phyloP scores from a whole-genome alignment of 2,329 filamentous ascomycete species.

The Venturia effusa region DNA sequence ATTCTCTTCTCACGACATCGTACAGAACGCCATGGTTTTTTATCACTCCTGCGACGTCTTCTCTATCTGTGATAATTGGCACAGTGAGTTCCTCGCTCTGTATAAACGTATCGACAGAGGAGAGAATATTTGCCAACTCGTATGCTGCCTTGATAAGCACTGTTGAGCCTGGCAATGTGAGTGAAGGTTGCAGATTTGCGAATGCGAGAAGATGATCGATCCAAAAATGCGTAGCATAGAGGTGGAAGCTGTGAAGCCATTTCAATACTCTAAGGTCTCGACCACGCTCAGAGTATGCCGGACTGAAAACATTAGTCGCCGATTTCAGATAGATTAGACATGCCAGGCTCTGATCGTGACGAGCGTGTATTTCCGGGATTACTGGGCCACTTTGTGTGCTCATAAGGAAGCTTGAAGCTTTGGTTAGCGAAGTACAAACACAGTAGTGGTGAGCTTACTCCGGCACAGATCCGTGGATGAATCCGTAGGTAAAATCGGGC shows the following conservation, averaged over 20 bases:
- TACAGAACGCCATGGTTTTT: background rate
- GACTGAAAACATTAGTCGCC: slow-evolving; percentile 11
- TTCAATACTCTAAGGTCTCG: slow-evolving; percentile 13
- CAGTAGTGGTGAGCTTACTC: slow-evolving; percentile 10
- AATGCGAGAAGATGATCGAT: slow-evolving; percentile 13
- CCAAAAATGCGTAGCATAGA: slow-evolving; percentile 16
- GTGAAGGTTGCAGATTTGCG: background rate
- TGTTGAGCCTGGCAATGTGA: background rate
- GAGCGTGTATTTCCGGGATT: background rate
- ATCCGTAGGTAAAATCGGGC: slow-evolving; percentile 12
- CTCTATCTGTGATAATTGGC: background rate
- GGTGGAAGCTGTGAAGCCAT: slow-evolving; percentile 15
- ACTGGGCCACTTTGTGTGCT: background rate
- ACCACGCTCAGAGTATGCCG: slow-evolving; percentile 2
- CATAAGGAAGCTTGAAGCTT: background rate
- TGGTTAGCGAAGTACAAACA: background rate
- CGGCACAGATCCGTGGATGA: slow-evolving; percentile 16
- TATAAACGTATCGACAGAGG: background rate
- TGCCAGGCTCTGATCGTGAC: background rate
- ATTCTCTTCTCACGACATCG: slow-evolving; percentile 10
- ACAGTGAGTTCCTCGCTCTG: background rate
- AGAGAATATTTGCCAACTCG: background rate
- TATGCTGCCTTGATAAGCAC: background rate
- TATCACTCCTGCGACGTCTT: background rate
- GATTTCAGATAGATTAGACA: slow-evolving; percentile 12